Evolutionary conservation across 73 alveolate species (phyloP), one percentile per base, ranked within the genome.

Genomic region (Paramecium primaurelia): DNA sequence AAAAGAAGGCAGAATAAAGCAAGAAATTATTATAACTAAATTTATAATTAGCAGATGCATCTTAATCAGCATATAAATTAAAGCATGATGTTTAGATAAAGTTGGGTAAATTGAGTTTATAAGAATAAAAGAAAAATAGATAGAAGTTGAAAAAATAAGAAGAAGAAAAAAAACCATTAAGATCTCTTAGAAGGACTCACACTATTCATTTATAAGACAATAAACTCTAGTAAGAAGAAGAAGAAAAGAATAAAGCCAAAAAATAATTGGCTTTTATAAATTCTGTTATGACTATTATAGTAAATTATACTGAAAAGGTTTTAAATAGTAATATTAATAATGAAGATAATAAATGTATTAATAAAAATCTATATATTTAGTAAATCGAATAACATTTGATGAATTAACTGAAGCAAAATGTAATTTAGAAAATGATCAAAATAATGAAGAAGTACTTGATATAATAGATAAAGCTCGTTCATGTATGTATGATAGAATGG

Each of bases 271-370:
- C 87, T 37, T 22, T 37, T 73, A 44, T 73, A 12, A 73, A 40
- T 11, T 37, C 28, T 10, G 87, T 40, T 3, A 73, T 73, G 87
- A 73, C 60, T 34, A 73, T 20, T 18, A 37, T 73, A 4, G 58
- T 73, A 37, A 73, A 73, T 73, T 73, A 37, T 73, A 73, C 87
- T 16, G 87, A 73, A 73, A 73, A 73, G 20, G 87, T 73, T 11
- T 38, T 73, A 32, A 73, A 38, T 38, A 73, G 87, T 40, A 73
- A 73, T 73, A 26, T 59, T 8, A 37, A 73, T 37, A 73, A 73
- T n/a, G 87, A 73, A 73, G 87, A 73, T 37, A 73, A 40, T 73
- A 73, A 73, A 37, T 37, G 87, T 40, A 73, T 4, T 8, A n/a
- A 40, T 37, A 7, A 11, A 11, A 1, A 36, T 73, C 3, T 3